These are phyloP conservation scores for Claviceps sp. DNA, from an alignment of 2,329 filamentous ascomycete species.

Conservation along the genomic window DNA sequence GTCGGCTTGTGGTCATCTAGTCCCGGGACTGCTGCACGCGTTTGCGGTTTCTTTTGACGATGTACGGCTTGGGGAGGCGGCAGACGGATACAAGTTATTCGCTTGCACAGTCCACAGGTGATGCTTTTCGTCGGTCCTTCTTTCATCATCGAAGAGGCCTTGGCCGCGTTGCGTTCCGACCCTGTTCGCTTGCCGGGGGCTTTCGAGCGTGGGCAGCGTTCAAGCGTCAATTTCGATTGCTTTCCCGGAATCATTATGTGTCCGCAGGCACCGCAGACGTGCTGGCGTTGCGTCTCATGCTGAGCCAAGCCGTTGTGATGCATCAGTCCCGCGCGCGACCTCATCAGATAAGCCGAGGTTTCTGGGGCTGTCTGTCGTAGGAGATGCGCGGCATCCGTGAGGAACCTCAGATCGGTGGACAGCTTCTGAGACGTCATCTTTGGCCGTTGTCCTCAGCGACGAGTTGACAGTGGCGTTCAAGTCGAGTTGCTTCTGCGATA, in stretches of 20 bases:
- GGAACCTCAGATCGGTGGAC: constrained; percentile 22
- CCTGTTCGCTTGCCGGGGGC: background rate
- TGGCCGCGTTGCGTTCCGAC: background rate
- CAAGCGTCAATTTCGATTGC: constrained; percentile 25
- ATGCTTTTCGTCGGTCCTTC: constrained; percentile 13
- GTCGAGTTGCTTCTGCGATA: background rate
- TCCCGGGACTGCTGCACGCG: background rate
- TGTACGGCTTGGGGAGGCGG: constrained; percentile 21
- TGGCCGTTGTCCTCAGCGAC: background rate
- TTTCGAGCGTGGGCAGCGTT: constrained; percentile 9
- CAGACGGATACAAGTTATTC: constrained; percentile 27
- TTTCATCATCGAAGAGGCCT: background rate
- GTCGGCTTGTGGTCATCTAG: constrained; percentile 14
- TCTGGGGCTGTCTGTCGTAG: constrained; percentile 38
- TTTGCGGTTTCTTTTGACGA: constrained; percentile 12
- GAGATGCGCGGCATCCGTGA: constrained; percentile 47
- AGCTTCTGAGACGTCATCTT: constrained; percentile 11
- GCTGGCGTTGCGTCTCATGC: constrained; percentile 37
- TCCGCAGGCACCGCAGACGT: constrained; percentile 46
- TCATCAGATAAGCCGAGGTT: constrained; percentile 47
- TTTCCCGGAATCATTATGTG: constrained; percentile 44
- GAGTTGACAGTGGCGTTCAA: background rate
- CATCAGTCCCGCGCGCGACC: constrained; percentile 34
- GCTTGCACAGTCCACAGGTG: constrained; percentile 31
- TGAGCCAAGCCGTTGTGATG: constrained; percentile 29